Evolutionary conservation across 805 yeast species (phyloP), one percentile per base, ranked within the genome.

Genomic region (Allodekkera sacchari): DNA sequence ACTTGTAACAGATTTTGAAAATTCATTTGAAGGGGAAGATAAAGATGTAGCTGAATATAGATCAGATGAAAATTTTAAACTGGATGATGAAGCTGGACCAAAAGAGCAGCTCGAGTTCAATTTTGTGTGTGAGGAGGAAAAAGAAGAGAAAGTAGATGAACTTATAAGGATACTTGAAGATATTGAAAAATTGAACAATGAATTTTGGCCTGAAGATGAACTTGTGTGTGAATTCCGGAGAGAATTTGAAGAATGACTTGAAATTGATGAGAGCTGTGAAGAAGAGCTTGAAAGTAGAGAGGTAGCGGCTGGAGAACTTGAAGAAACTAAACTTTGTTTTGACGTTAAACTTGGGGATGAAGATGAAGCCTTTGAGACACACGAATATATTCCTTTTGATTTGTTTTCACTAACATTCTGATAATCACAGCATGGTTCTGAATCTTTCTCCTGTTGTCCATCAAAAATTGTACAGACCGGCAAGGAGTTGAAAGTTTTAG

Each of bases 51-150:
- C 25, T 15, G 39, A 27, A 14, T 17, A 19, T 3, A 20, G 9
- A 5, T 22, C 18, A 6, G 39, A 25, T 7, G 27, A 19, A 1
- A 33, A 20, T 7, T 39, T 20, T 1, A 33, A 21, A n/a, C n/a
- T n/a, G 8, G 36, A 28, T 26, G 34, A 17, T 8, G 44, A 22
- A 4, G 32, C 5, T 22, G 44, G 34, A 30, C 37, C 33, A 15
- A 20, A 16, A 23, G 21, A 32, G 4, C 23, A 22, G 18, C 25
- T 7, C 10, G n/a, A n/a, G n/a, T n/a, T n/a, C n/a, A n/a, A n/a
- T n/a, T n/a, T n/a, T n/a, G n/a, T n/a, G n/a, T n/a, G n/a, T n/a
- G n/a, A n/a, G n/a, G n/a, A n/a, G n/a, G n/a, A n/a, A n/a, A n/a
- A n/a, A n/a, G n/a, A 27, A 18, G 18, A 5, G 9, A 16, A 20